Percentiles rank a stretch among this genome's conserved stretches.
These are phyloP conservation scores for Boletus sp. DNA, from an alignment of 768 basidiomycete species.

Conservation along the genomic window DNA sequence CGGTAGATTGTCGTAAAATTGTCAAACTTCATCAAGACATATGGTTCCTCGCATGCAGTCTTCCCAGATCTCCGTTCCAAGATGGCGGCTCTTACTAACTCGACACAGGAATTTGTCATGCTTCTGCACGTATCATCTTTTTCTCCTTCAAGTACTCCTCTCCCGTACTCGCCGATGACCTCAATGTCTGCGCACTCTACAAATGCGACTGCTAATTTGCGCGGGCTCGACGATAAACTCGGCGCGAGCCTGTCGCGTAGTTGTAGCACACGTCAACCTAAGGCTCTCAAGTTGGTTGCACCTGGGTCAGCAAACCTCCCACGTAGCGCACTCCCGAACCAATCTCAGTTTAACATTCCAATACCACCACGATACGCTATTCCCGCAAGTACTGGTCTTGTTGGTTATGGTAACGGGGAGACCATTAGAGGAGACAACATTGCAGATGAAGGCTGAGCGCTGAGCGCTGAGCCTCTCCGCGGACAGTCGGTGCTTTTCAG, in stretches of 20 bases:
- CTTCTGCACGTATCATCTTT: conserved; percentile 83
- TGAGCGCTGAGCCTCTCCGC: conserved; percentile 29
- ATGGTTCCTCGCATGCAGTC: conserved; percentile 54
- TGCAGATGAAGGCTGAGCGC: conserved; percentile 33
- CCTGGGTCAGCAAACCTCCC: conserved; percentile 36
- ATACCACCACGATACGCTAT: conserved; percentile 22
- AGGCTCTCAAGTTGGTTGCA: conserved; percentile 36
- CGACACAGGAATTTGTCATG: conserved; percentile 85
- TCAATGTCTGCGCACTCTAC: conserved; percentile 25
- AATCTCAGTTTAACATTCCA: conserved; percentile 43
- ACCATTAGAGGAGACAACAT: conserved; percentile 9
- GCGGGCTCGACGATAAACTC: conserved; percentile 45
- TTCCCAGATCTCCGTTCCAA: conserved; percentile 60
- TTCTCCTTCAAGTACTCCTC: conserved; percentile 52
- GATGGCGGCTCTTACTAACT: conserved; percentile 74
- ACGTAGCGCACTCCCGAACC: conserved; percentile 53
- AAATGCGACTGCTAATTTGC: conserved; percentile 8
- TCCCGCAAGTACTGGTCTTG: background rate
- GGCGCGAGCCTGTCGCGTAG: conserved; percentile 56
- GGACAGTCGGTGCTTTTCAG: conserved; percentile 12
- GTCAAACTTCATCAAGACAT: conserved; percentile 66
- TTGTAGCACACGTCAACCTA: conserved; percentile 50
- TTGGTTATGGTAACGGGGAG: conserved; percentile 17
- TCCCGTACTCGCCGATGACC: conserved; percentile 60
- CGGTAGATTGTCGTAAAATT: conserved; percentile 72